Conservation (phyloP, 768 basidiomycete species). For the Clathrus columnatus region DNA sequence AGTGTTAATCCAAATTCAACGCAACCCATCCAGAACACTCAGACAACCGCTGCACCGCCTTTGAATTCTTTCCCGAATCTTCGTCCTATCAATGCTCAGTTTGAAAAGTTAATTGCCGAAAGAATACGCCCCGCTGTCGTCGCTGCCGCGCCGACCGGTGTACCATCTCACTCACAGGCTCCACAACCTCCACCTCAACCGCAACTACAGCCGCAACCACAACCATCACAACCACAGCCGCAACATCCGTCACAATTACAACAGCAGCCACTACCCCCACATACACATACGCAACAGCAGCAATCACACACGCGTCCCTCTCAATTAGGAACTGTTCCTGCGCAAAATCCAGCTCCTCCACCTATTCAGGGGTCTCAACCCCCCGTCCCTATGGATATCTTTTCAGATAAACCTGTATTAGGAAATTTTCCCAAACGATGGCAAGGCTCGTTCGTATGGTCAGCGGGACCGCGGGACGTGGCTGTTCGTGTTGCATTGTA, state of each 20-base stretch:
- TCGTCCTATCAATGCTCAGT: constrained; percentile 28
- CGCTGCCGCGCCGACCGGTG: constrained; percentile 9
- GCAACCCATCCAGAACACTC: constrained; percentile 10
- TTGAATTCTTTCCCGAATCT: constrained; percentile 13
- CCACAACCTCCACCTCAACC: not conserved
- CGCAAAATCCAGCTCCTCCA: not conserved
- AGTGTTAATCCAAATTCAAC: constrained; percentile 1
- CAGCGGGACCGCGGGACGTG: constrained; percentile 18
- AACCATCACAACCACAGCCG: not conserved
- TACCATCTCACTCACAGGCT: not conserved
- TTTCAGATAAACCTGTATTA: constrained; percentile 29
- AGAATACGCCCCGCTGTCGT: constrained; percentile 23
- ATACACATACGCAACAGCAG: constrained; percentile 16
- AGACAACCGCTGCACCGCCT: not conserved
- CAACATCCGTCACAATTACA: constrained; percentile 40
- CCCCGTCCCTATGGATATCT: not conserved
- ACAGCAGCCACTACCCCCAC: constrained; percentile 32
- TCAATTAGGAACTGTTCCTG: not conserved
- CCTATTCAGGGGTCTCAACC: not conserved
- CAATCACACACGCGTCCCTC: constrained; percentile 27
- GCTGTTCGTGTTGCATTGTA: not conserved
- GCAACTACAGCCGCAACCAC: not conserved
- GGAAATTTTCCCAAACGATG: constrained; percentile 31
- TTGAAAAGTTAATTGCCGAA: constrained; percentile 43
- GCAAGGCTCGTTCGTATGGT: constrained; percentile 29